Percentiles rank a stretch among this genome's conserved stretches.
These are phyloP conservation scores for Phanerochaete carnosa DNA, from an alignment of 768 basidiomycete genomes.

Conservation along the genomic window DNA sequence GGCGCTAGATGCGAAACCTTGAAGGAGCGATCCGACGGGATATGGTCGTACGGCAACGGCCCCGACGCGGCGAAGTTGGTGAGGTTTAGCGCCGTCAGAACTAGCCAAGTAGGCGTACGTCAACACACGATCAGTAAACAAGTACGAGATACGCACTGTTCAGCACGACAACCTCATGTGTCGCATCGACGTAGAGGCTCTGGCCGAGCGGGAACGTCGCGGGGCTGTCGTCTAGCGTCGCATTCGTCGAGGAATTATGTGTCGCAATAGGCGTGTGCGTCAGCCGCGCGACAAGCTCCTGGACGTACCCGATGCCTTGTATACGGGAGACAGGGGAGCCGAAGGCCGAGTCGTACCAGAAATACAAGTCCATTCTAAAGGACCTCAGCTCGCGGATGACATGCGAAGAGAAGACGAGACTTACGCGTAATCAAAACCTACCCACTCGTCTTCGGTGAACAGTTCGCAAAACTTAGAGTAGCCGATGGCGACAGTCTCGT, in stretches of 20 bases:
- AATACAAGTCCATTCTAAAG: constrained; percentile 57
- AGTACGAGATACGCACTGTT: constrained; percentile 48
- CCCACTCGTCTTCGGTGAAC: constrained; percentile 92
- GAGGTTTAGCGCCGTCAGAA: constrained; percentile 83
- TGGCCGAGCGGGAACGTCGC: constrained; percentile 71
- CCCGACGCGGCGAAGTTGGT: constrained; percentile 69
- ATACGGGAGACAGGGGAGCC: constrained; percentile 78
- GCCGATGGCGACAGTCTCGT: constrained; percentile 91
- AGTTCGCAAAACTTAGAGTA: constrained; percentile 90
- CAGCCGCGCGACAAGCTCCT: constrained; percentile 81
- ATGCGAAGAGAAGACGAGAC: constrained; percentile 22
- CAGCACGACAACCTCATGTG: constrained; percentile 89
- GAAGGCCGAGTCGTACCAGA: constrained; percentile 79
- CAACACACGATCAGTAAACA: background rate
- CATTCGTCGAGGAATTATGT: constrained; percentile 83
- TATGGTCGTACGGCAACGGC: constrained; percentile 72
- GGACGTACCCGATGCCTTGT: constrained; percentile 76
- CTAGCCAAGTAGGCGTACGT: constrained; percentile 27
- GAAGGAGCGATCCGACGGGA: constrained; percentile 64
- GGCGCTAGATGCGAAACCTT: constrained; percentile 76
- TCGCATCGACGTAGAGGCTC: constrained; percentile 82
- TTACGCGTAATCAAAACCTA: constrained; percentile 85
- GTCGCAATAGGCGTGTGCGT: constrained; percentile 67
- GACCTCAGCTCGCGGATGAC: background rate
- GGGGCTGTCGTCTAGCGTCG: constrained; percentile 68